Percentiles rank a stretch among this genome's conserved stretches.
phyloP scores from a whole-genome alignment of 371 early-diverging fungal species.

The Quaeritorhiza haematococci region DNA sequence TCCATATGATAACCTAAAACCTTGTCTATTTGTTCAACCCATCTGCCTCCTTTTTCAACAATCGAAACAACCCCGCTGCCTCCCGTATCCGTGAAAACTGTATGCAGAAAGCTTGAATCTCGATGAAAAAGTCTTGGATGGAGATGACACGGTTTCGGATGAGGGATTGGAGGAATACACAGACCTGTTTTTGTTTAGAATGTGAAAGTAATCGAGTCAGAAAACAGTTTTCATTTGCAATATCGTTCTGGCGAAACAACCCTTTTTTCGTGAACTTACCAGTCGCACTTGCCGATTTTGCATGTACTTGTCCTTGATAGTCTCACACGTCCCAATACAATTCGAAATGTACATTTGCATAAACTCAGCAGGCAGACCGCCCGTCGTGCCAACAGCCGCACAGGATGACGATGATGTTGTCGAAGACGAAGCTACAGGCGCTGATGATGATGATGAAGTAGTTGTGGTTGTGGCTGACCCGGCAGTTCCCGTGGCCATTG shows the following conservation, averaged over 20 bases:
- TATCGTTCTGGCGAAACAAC: not conserved
- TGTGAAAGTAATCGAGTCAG: conserved; percentile 1
- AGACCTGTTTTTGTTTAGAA: conserved; percentile 42
- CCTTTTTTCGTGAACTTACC: conserved; percentile 51
- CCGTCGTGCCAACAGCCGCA: conserved; percentile 1
- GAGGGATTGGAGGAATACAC: conserved; percentile 64
- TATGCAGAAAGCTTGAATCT: conserved; percentile 65
- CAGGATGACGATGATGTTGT: not conserved
- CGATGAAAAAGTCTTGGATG: conserved; percentile 56
- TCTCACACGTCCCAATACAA: conserved; percentile 61
- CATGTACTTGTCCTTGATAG: conserved; percentile 45
- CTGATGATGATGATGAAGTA: not conserved
- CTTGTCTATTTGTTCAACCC: not conserved
- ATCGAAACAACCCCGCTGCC: conserved; percentile 43
- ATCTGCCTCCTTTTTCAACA: conserved; percentile 14
- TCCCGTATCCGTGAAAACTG: conserved; percentile 52
- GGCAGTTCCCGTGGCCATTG: too few relatives aligned
- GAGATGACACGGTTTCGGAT: conserved; percentile 49
- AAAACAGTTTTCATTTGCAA: not conserved
- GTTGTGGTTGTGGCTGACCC: not conserved
- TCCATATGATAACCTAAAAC: too few relatives aligned
- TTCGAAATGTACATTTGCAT: conserved; percentile 60
- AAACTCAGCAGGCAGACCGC: conserved; percentile 48
- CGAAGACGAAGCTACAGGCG: not conserved
- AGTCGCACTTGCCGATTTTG: conserved; percentile 63